Percentiles rank a stretch among this genome's conserved stretches.
Conservation (phyloP, 345 rosid species). For the Cochlearia excelsa region DNA sequence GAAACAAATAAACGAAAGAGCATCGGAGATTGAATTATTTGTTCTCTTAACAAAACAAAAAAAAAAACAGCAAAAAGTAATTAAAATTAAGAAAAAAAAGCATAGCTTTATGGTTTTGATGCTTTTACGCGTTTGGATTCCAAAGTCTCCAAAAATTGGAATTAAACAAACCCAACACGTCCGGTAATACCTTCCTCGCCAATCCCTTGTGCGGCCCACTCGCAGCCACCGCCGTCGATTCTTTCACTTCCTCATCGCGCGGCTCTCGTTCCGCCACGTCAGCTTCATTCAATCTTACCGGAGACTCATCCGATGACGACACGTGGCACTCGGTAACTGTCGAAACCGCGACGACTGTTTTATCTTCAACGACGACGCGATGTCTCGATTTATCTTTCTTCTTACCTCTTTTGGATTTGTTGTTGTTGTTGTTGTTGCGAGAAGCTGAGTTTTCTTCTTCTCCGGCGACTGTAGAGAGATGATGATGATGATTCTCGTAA, state of each 20-base stretch:
- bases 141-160: slow-evolving; percentile 92
- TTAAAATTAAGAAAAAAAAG: background rate
- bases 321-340: slow-evolving; percentile 5
- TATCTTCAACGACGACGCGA: slow-evolving; percentile 24
- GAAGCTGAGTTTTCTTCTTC: slow-evolving; percentile 26
- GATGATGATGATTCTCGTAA: slow-evolving; percentile 69
- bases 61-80: background rate
- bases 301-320: slow-evolving; percentile 24
- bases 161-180: slow-evolving; percentile 77
- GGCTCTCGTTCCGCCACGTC: slow-evolving; percentile 22
- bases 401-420: slow-evolving; percentile 39
- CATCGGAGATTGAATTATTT: slow-evolving; percentile 10
- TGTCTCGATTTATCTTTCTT: slow-evolving; percentile 44
- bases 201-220: slow-evolving; percentile 60
- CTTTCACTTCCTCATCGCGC: slow-evolving; percentile 9
- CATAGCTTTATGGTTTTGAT: slow-evolving; percentile 16
- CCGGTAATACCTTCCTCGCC: slow-evolving; percentile 95
- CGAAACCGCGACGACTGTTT: slow-evolving; percentile 5
- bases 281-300: slow-evolving; percentile 24
- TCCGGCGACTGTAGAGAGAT: slow-evolving; percentile 43
- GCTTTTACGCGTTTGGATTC: slow-evolving; percentile 70
- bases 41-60: too few species aligned
- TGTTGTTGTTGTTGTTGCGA: too few species aligned
- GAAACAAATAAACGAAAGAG: background rate
- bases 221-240: slow-evolving; percentile 30